Base-by-base conservation (phyloP, 495 filamentous ascomycete genomes). In the Penicillium goetzii region DNA sequence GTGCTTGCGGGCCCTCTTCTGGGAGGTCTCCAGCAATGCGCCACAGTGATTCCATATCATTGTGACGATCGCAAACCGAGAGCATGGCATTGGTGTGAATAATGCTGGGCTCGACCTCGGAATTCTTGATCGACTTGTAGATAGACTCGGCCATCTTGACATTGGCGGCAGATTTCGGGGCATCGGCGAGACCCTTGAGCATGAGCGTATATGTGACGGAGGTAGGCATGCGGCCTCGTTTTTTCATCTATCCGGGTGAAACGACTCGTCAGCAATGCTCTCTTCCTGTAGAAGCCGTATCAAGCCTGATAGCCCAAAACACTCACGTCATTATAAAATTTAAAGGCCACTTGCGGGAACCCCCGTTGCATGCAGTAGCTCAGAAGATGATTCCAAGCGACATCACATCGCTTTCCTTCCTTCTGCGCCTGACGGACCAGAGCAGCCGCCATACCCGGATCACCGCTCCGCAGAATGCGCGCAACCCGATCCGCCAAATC, bases 331-430 rank as follows among this genome's bases (percentile, higher is more conserved):
- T 97, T 97, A 77, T 87, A 97, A 3, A 90, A 81, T 74, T 89
- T 91, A 47, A 93, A 70, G 17, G 91, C 92, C 21, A 74, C 78
- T 62, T 84, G 76, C 23, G 92, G 75, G 21, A 78, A 79, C 9
- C 82, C 79, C 25, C 84, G 75, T 15, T 83, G 78, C 77, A 97
- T 76, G 57, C 85, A 81, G 70, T 90, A 87, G 43, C 90, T 85
- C 53, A 97, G 85, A 32, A 97, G 68, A 74, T 90, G 85, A 78
- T 97, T 97, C 94, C 94, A 98, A 54, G 88, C 88, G 55, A 93
- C 91, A 11, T 82, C 75, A 59, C 86, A 87, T 47, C 85, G 80
- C 58, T 83, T 78, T 14, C 78, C 58, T 62, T 82, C 84, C 69
- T 87, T 89, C 51, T 75, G 70, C 28, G 89, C 90, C 63, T 79